Conservation (phyloP, 257 asterid genomes). For the Capsicum pubescens region DNA sequence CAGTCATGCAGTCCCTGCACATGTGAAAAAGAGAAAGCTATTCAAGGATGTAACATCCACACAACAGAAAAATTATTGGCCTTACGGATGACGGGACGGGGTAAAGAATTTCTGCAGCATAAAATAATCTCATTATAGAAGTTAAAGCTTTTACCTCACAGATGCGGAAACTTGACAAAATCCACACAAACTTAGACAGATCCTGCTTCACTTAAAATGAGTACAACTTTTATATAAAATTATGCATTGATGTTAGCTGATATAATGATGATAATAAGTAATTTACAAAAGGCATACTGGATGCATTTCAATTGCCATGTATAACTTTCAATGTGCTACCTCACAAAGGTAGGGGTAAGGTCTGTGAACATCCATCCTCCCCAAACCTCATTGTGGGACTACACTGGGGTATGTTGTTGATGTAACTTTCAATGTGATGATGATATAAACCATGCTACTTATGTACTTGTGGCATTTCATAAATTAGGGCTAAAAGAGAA, state of each 20-base stretch:
- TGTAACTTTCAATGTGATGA: constrained; percentile 8
- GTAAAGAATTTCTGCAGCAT: background rate
- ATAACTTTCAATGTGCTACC: background rate
- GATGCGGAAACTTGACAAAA: background rate
- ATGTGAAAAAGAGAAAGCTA: background rate
- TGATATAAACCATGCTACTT: constrained; percentile 4
- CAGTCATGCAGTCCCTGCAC: background rate
- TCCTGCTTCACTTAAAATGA: constrained; percentile 15
- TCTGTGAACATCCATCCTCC: background rate
- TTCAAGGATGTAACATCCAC: background rate
- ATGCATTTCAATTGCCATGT: background rate
- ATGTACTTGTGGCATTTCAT: constrained; percentile 42
- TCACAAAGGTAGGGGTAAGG: background rate
- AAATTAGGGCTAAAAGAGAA: constrained; percentile 60
- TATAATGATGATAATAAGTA: background rate
- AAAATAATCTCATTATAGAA: background rate
- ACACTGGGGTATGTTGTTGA: background rate
- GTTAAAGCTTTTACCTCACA: background rate
- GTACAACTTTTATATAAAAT: background rate
- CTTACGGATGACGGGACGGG: background rate
- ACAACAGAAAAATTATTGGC: constrained; percentile 8
- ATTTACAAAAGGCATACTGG: background rate
- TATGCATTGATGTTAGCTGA: background rate
- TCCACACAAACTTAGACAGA: constrained; percentile 14
- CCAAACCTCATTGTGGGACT: background rate